Evolutionary conservation across 1,139 yeast genomes (phyloP).

Genomic region (Nakaseomyces glabratus): DNA sequence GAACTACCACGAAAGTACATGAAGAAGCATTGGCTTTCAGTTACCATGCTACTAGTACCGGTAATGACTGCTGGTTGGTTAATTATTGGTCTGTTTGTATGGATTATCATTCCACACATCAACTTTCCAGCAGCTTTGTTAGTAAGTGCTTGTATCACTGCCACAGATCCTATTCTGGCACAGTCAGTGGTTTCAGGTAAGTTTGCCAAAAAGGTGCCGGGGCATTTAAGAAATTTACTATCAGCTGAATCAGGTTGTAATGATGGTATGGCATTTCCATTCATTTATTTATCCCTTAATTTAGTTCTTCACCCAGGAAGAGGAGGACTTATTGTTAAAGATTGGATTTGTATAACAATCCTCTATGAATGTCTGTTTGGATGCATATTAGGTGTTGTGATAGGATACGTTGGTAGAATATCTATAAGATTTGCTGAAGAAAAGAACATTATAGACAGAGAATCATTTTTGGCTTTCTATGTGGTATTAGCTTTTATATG

Average conservation of each 20-base stretch:
- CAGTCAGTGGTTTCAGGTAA: slow-evolving; percentile 99
- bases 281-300: slow-evolving; percentile 67
- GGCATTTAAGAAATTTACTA: slow-evolving; percentile 80
- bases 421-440: slow-evolving; percentile 68
- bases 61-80: slow-evolving; percentile 96
- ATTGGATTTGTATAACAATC: slow-evolving; percentile 76
- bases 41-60: slow-evolving; percentile 68
- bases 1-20: slow-evolving; percentile 91
- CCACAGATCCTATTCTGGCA: slow-evolving; percentile 96
- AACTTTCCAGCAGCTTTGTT: slow-evolving; percentile 67
- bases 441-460: slow-evolving; percentile 74
- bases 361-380: slow-evolving; percentile 88
- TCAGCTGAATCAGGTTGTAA: slow-evolving; percentile 96
- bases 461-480: slow-evolving; percentile 86
- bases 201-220: slow-evolving; percentile 95
- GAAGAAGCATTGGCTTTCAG: slow-evolving; percentile 84
- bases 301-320: slow-evolving; percentile 60
- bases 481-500: slow-evolving; percentile 77
- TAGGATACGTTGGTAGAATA: slow-evolving; percentile 66
- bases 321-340: slow-evolving; percentile 59
- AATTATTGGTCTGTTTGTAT: slow-evolving; percentile 73
- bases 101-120: slow-evolving; percentile 78
- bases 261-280: slow-evolving; percentile 98
- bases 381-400: slow-evolving; percentile 58
- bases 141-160: slow-evolving; percentile 89